These are phyloP conservation scores for Astragalus membranaceus DNA, from an alignment of 306 rosid species.

Conservation along the genomic window DNA sequence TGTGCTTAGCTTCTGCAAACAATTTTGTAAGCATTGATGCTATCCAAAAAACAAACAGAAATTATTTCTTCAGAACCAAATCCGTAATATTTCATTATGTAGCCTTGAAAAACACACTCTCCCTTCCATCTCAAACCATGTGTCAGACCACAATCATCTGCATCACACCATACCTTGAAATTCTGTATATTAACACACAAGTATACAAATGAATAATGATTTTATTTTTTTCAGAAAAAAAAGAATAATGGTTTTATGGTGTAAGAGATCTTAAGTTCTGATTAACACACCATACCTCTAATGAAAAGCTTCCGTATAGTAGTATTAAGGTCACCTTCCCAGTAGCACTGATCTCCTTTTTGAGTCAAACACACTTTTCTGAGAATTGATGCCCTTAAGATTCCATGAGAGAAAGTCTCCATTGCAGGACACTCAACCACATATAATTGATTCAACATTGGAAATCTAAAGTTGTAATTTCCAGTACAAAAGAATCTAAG, in stretches of 20 bases:
- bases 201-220: not conserved
- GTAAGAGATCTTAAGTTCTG: not conserved
- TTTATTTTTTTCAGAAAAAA: too few relatives aligned
- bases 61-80: not conserved
- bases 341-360: conserved; percentile 22
- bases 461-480: conserved; percentile 32
- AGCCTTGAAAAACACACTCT: not conserved
- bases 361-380: conserved; percentile 15
- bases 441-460: conserved; percentile 18
- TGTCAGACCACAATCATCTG: not conserved
- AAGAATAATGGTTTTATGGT: not conserved
- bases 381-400: conserved; percentile 30
- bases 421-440: conserved; percentile 29
- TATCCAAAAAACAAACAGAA: not conserved
- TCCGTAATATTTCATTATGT: not conserved
- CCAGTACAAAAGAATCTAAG: conserved; percentile 25
- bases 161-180: not conserved
- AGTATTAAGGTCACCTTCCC: conserved; percentile 31
- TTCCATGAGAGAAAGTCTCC: conserved; percentile 29
- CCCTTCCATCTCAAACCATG: not conserved
- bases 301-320: conserved; percentile 19
- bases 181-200: conserved; percentile 4
- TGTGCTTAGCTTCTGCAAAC: not conserved
- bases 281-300: conserved; percentile 13
- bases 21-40: not conserved